Evolutionary conservation across 768 basidiomycete genomes (phyloP).

Genomic region (Xerocomellus amylosporus): DNA sequence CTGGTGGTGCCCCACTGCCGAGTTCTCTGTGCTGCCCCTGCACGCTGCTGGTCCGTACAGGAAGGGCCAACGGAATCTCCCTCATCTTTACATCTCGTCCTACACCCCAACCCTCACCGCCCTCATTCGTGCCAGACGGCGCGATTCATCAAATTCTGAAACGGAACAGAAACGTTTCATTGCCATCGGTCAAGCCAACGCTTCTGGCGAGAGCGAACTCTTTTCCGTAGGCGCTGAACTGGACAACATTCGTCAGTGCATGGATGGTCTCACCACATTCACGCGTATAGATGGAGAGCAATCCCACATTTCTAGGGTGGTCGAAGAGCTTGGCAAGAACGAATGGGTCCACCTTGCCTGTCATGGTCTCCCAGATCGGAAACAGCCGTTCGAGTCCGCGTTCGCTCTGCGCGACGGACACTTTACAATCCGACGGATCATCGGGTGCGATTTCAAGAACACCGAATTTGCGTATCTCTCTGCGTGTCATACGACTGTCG

Average conservation of each 20-base stretch:
- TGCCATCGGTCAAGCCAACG: background rate
- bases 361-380: slow-evolving; percentile 7
- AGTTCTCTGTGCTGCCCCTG: no score
- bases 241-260: background rate
- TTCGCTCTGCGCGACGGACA: no score
- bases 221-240: background rate
- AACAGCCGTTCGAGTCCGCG: no score
- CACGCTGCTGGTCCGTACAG: no score
- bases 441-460: background rate
- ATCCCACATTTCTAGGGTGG: background rate
- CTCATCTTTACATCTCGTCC: slow-evolving; percentile 1
- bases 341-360: slow-evolving; percentile 28
- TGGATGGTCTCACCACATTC: no score
- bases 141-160: no score
- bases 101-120: no score
- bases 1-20: no score
- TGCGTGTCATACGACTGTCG: background rate
- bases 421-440: background rate
- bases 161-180: no score
- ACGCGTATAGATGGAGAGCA: no score
- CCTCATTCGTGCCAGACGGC: background rate
- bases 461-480: background rate
- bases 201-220: background rate
- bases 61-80: background rate
- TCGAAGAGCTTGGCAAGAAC: background rate